Base-by-base conservation (phyloP, 139 green algal species). In the Volvox reticuliferus region DNA sequence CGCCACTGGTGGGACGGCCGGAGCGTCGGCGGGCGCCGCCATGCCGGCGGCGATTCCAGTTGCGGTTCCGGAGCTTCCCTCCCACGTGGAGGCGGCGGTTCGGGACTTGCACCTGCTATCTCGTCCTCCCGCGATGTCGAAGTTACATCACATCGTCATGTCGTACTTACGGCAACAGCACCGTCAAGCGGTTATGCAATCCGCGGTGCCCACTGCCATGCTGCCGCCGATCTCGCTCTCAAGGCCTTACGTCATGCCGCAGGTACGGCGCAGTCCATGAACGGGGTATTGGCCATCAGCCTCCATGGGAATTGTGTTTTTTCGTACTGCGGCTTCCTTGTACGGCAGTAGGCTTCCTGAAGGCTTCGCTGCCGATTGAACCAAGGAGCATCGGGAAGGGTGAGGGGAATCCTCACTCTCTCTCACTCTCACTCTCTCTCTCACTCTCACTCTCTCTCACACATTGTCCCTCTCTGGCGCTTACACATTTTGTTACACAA, bases 91-190 rank as follows among this genome's bases (percentile, higher is more conserved):
- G 82, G 87, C 87, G 3, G 79, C 84, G 2, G 75, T 30, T 12
- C 90, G 77, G 17, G 92, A 89, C 18, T 50, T 92, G 50, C 33
- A 79, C 26, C 33, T 55, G 67, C 36, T 93, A 6, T 79, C 79
- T 2, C 87, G 91, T 5, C 89, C 88, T 1, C 68, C 86, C 2
- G 90, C 79, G 17, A n/a, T 75, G 67, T 93, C 89, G 86, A 93
- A 92, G 67, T 92, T 97, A 30, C 91, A 97, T 67, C 62, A 79
- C 67, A 97, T 98, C 12, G 91, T 98, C 0, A 95, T 94, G 80
- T 81, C 92, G 19, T 96, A 96, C 89, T 94, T 98, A 35, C 93
- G 94, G 89, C 94, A 97, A 75, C 96, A 98, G 94, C 96, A 98
- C 92, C 69, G 93, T 26, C 88, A 91, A 26, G 91, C 93, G 12